phyloP scores from a whole-genome alignment of 169 alveolate species.

The Babesia bovis region DNA sequence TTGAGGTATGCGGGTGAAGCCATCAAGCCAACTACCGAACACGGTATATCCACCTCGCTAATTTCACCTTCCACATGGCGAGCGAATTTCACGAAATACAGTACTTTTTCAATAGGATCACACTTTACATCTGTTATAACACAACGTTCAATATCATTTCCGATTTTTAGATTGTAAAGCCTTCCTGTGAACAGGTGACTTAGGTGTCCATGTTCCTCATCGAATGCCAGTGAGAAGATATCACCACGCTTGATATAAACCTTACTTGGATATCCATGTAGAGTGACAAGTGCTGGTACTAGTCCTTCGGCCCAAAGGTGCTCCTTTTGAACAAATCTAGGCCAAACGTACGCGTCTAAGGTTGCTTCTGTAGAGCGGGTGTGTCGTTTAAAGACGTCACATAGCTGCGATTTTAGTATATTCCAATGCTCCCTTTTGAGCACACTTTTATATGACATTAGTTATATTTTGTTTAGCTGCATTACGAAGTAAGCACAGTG shows the following conservation, averaged over 20 bases:
- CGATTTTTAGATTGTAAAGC: slow-evolving; percentile 68
- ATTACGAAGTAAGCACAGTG: slow-evolving; percentile 19
- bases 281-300: slow-evolving; percentile 74
- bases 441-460: slow-evolving; percentile 51
- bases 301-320: slow-evolving; percentile 54
- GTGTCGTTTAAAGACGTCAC: slow-evolving; percentile 40
- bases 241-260: slow-evolving; percentile 62
- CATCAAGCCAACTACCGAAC: slow-evolving; percentile 78
- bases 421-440: slow-evolving; percentile 62
- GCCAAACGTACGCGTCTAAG: slow-evolving; percentile 55
- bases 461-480: no score
- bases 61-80: slow-evolving; percentile 79
- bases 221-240: slow-evolving; percentile 79
- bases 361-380: slow-evolving; percentile 49
- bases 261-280: slow-evolving; percentile 65
- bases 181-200: slow-evolving; percentile 81
- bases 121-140: slow-evolving; percentile 75
- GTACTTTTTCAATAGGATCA: slow-evolving; percentile 79
- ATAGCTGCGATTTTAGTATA: slow-evolving; percentile 39
- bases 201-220: slow-evolving; percentile 81
- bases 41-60: slow-evolving; percentile 77
- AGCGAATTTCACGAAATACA: slow-evolving; percentile 77
- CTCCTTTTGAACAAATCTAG: slow-evolving; percentile 64
- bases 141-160: slow-evolving; percentile 66
- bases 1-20: slow-evolving; percentile 85